Evolutionary conservation across 2,329 filamentous ascomycete species (phyloP), one percentile per base, ranked within the genome.

Genomic region (Alternaria angustiovoidea): DNA sequence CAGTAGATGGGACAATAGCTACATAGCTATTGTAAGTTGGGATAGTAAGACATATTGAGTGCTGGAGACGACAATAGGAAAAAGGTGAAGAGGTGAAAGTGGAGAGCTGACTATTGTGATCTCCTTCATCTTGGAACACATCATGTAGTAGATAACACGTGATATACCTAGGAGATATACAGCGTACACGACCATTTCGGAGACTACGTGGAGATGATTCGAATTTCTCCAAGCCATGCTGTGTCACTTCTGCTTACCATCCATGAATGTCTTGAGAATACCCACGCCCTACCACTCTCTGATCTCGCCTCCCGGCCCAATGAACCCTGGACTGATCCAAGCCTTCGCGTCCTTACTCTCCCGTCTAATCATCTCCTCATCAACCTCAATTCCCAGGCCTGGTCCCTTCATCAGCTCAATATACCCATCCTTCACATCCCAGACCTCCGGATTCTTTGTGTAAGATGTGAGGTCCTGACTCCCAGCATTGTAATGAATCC

Each of bases 401-500:
- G 86, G 84, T 0, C 87, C 88, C 1, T 75, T 85, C 70, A 87
- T 81, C 12, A 88, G 76, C 42, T 86, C 80, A 18, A 92, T 85
- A 71, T 88, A 90, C 0, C 90, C 90, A 44, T 87, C 84, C n/a
- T 85, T 82, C 6, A 92, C 86, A 41, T 87, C 81, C 82, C 89
- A 92, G 0, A 91, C 86, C 51, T 85, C 83, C 0, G 87, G 83
- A 66, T 92, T 86, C 69, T 85, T 86, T 2, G 88, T 81, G 71
- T 92, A 93, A 26, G 85, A 90, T 12, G 85, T 85, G 55, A 80
- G 56, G 61, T 80, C 78, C 51, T 74, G 65, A 30, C 72, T 74
- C 0, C 77, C 78, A 1, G 69, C 74, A 62, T 94, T 94, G 72
- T 93, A 94, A 74, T 94, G 91, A 67, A 94, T 93, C 0, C 91